Percentiles rank a stretch among this genome's conserved stretches.
These are phyloP conservation scores for Chaetomium tenue DNA, from an alignment of 495 filamentous ascomycete species.

Conservation along the genomic window DNA sequence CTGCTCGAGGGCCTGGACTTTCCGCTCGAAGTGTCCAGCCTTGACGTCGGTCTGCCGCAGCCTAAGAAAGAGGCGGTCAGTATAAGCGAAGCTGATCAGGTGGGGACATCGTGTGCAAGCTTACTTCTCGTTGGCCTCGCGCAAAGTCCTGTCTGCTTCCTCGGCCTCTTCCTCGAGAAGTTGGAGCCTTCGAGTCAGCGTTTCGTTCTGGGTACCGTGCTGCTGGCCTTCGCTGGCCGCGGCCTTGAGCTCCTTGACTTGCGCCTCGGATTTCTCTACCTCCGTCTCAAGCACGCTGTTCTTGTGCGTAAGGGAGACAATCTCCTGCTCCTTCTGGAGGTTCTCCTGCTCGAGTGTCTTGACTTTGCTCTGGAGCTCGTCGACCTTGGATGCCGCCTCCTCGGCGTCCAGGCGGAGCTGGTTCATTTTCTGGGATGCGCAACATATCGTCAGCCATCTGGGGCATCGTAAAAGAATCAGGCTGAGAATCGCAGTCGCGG, in stretches of 20 bases:
- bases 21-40: slow-evolving; percentile 98
- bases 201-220: slow-evolving; percentile 81
- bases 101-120: slow-evolving; percentile 32
- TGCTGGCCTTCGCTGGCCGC: slow-evolving; percentile 69
- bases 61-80: slow-evolving; percentile 47
- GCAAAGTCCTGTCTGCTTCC: slow-evolving; percentile 86
- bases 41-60: slow-evolving; percentile 98
- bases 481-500: neutral
- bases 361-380: slow-evolving; percentile 81
- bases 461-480: neutral
- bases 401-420: slow-evolving; percentile 90
- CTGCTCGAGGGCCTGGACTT: slow-evolving; percentile 91
- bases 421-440: slow-evolving; percentile 73
- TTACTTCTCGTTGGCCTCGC: slow-evolving; percentile 98
- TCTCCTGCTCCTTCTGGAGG: slow-evolving; percentile 93
- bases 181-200: slow-evolving; percentile 86
- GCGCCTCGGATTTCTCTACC: slow-evolving; percentile 81
- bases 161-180: slow-evolving; percentile 97
- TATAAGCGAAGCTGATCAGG: neutral
- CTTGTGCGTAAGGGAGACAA: slow-evolving; percentile 89
- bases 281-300: slow-evolving; percentile 84
- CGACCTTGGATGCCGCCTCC: slow-evolving; percentile 69
- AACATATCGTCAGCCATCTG: slow-evolving; percentile 28
- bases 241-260: slow-evolving; percentile 75
- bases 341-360: slow-evolving; percentile 94